phyloP scores from a whole-genome alignment of 1,139 yeast genomes.

The Kodamaea sp. region DNA sequence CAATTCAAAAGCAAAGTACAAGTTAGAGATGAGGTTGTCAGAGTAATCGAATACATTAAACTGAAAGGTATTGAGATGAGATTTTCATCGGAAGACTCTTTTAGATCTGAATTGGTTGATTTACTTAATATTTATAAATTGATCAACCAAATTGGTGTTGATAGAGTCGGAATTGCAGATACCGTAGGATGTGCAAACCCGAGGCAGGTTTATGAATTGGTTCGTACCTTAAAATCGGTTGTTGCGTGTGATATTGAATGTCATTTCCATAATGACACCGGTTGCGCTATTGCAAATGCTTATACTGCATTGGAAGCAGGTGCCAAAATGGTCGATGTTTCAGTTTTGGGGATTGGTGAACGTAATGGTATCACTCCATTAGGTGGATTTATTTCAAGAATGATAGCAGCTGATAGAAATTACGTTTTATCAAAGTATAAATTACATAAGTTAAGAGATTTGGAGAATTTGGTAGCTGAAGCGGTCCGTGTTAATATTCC shows the following conservation, averaged over 20 bases:
- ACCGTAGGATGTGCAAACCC: constrained; percentile 63
- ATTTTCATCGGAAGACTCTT: constrained; percentile 55
- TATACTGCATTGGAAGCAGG: constrained; percentile 63
- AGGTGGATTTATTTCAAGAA: constrained; percentile 61
- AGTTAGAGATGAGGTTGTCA: constrained; percentile 56
- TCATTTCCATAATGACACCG: constrained; percentile 61
- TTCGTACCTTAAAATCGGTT: constrained; percentile 54
- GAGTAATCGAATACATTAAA: constrained; percentile 56
- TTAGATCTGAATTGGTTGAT: constrained; percentile 56
- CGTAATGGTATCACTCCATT: constrained; percentile 59
- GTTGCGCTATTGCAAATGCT: constrained; percentile 61
- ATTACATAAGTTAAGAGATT: constrained; percentile 50
- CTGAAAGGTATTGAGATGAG: constrained; percentile 56
- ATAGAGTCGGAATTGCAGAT: constrained; percentile 60
- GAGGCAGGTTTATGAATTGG: constrained; percentile 57
- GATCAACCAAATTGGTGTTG: constrained; percentile 56
- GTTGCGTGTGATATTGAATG: constrained; percentile 57
- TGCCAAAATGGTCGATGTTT: constrained; percentile 54
- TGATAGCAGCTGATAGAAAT: constrained; percentile 58
- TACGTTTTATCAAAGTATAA: constrained; percentile 56
- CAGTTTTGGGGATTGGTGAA: constrained; percentile 59
- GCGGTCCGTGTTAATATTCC: constrained; percentile 57
- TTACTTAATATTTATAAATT: constrained; percentile 54
- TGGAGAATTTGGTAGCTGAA: constrained; percentile 56
- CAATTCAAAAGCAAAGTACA: constrained; percentile 50